Conservation (phyloP, 129 eudicot genomes). For the Escallonia herrerae region DNA sequence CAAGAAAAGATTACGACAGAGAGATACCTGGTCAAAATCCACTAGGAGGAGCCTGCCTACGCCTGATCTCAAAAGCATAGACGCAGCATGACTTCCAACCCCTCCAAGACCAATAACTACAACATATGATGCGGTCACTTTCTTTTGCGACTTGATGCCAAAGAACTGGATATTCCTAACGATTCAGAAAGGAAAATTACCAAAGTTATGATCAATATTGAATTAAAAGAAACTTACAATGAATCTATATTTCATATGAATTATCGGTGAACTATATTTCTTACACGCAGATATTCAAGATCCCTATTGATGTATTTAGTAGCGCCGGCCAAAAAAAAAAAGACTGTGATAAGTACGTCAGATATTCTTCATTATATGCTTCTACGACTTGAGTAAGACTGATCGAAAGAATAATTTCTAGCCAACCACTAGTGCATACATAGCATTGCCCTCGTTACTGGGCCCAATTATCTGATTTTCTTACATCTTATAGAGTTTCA, state of each 20-base stretch:
- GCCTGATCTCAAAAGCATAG: conserved; percentile 98
- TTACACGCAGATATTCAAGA: neutral
- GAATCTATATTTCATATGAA: no score
- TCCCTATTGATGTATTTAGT: no score
- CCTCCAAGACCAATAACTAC: conserved; percentile 99
- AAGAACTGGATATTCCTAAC: conserved; percentile 91
- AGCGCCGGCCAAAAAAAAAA: neutral
- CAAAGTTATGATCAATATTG: conserved; percentile 5
- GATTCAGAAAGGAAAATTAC: conserved; percentile 16
- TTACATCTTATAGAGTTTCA: no score
- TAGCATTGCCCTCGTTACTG: neutral
- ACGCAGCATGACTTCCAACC: conserved; percentile 99
- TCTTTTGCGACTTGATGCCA: conserved; percentile 78
- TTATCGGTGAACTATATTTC: no score
- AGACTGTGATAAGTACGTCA: neutral
- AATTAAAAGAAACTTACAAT: no score
- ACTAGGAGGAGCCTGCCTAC: conserved; percentile 95
- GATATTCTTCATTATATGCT: neutral
- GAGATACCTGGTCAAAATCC: conserved; percentile 92
- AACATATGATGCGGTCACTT: conserved; percentile 72
- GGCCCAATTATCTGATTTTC: no score
- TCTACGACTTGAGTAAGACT: neutral
- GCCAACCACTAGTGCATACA: neutral
- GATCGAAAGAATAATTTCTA: neutral
- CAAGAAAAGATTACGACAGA: neutral